Evolutionary conservation across 164 flowering plant species (phyloP), one percentile per base, ranked within the genome.

Genomic region (Warburgia ugandensis): DNA sequence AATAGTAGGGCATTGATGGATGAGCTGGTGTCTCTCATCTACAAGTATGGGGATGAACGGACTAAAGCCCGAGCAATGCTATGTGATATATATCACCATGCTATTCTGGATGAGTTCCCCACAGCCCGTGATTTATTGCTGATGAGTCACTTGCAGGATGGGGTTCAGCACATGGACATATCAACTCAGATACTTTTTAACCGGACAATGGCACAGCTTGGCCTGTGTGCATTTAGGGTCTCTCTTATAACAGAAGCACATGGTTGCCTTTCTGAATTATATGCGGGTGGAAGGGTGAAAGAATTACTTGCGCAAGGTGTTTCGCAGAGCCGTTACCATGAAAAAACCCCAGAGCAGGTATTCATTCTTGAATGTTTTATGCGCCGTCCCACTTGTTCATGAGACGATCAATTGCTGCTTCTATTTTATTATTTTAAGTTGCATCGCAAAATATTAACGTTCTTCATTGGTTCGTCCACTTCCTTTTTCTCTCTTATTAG

Each of bases 341-440:
- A 92, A 45, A 92, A 92, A 73, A 85, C 96, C 40, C 94, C 98
- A 29, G 98, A 87, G 62, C 98, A 92, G 95, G 98, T 87, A 60
- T n/a, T 8, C 57, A 3, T 23, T 14, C 30, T 46, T 11, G 20
- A 31, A 7, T 14, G 9, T 40, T 40, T 17, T 40, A 22, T 6
- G 1, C 20, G 6, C n/a, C n/a, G n/a, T n/a, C n/a, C n/a, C n/a
- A n/a, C n/a, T n/a, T n/a, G n/a, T n/a, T n/a, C n/a, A n/a, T n/a
- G n/a, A n/a, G n/a, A n/a, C n/a, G n/a, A n/a, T n/a, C n/a, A 22
- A 13, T 23, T 6, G 29, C 12, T 20, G 9, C 25, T 44, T 12
- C 7, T 10, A 44, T 44, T 44, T 44, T 45, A 23, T 27, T 46
- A 11, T 35, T 3, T 16, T 35, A 12, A 35, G 38, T 16, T 12